Conservation (phyloP, 129 eudicot species). For the Tagetes patula region DNA sequence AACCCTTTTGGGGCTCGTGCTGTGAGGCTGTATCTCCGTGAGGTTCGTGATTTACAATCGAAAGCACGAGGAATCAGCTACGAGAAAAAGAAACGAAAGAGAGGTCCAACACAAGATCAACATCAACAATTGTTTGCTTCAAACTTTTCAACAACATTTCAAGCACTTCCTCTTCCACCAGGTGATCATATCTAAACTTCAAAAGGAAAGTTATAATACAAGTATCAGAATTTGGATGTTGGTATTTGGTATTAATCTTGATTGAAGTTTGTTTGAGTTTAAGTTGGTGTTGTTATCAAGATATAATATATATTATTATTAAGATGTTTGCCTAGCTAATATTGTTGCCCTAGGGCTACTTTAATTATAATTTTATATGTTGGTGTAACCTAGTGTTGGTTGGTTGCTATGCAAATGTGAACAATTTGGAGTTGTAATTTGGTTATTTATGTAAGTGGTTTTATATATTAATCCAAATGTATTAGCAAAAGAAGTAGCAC, state of each 20-base stretch:
- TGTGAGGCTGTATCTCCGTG: conserved; percentile 43
- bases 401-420: conserved; percentile 12
- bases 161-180: conserved; percentile 31
- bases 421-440: conserved; percentile 13
- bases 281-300: neutral
- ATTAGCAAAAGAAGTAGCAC: conserved; percentile 18
- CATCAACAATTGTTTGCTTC: conserved; percentile 28
- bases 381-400: conserved; percentile 16
- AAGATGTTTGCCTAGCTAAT: neutral
- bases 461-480: conserved; percentile 3
- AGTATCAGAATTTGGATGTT: conserved; percentile 23
- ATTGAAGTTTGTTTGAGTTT: conserved; percentile 1
- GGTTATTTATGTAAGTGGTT: conserved; percentile 11
- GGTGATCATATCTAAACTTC: conserved; percentile 34
- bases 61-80: conserved; percentile 48
- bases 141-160: conserved; percentile 37
- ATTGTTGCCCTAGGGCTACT: conserved; percentile 21
- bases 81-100: conserved; percentile 47
- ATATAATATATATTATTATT: conserved; percentile 14
- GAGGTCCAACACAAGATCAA: conserved; percentile 34
- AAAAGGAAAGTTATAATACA: neutral
- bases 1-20: conserved; percentile 51
- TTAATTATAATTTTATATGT: neutral
- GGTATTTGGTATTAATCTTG: conserved; percentile 19
- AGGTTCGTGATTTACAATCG: conserved; percentile 43